Percentiles rank a stretch among this genome's conserved stretches.
phyloP scores from a whole-genome alignment of 306 rosid genomes.

The Cucurbita moschata region DNA sequence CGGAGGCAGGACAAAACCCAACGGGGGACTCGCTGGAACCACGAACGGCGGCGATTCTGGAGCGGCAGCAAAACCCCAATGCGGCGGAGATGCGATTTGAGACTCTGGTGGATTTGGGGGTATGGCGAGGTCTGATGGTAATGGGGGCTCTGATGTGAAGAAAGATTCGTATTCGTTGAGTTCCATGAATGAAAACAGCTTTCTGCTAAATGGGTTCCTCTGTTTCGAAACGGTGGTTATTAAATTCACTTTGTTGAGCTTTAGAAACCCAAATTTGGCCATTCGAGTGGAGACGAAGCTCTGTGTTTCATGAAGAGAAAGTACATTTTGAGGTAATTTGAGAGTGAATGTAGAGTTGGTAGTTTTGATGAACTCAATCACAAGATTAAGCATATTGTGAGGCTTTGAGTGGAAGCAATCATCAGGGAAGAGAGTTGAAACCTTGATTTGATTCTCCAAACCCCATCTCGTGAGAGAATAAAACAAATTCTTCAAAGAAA shows the following conservation, averaged over 20 bases:
- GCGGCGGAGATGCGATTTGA: slow-evolving; percentile 29
- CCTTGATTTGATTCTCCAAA: slow-evolving; percentile 53
- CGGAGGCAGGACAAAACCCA: slow-evolving; percentile 38
- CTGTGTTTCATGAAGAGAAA: slow-evolving; percentile 21
- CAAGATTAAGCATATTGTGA: slow-evolving; percentile 19
- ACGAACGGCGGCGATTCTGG: slow-evolving; percentile 26
- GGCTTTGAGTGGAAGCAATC: slow-evolving; percentile 25
- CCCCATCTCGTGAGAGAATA: slow-evolving; percentile 77
- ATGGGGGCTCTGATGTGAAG: slow-evolving; percentile 35
- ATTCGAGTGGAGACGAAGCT: slow-evolving; percentile 33
- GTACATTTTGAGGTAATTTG: slow-evolving; percentile 18
- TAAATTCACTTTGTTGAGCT: slow-evolving; percentile 23
- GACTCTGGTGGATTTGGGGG: slow-evolving; percentile 34
- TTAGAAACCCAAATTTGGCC: slow-evolving; percentile 37
- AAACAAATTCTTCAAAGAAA: slow-evolving; percentile 48
- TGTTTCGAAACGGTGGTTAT: slow-evolving; percentile 11
- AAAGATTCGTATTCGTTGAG: slow-evolving; percentile 18
- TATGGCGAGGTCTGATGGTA: slow-evolving; percentile 27
- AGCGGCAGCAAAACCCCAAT: slow-evolving; percentile 15
- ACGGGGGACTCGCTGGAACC: slow-evolving; percentile 47
- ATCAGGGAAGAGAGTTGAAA: slow-evolving; percentile 36
- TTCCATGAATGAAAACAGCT: slow-evolving; percentile 29
- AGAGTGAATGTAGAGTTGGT: slow-evolving; percentile 50
- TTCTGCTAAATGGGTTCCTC: slow-evolving; percentile 24
- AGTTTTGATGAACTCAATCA: slow-evolving; percentile 31